Conservation (phyloP, 768 basidiomycete species). For the Russula brevipes region DNA sequence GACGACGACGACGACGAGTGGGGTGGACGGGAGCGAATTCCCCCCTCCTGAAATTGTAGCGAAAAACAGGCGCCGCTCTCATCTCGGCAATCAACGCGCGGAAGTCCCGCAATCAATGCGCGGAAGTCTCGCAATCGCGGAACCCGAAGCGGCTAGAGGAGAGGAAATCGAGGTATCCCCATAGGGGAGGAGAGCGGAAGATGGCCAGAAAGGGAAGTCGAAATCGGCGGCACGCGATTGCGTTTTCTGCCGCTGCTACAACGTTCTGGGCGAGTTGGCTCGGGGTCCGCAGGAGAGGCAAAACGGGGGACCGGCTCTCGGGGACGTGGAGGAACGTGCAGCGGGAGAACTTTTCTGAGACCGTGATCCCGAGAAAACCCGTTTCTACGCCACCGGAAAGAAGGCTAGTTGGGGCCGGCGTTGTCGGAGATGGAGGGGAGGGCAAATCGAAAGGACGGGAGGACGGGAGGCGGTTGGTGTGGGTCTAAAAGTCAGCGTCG, state of each 20-base stretch:
- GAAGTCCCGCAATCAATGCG: constrained; percentile 17
- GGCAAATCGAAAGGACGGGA: too few species aligned
- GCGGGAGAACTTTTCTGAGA: background rate
- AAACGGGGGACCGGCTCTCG: too few species aligned
- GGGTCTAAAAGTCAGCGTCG: background rate
- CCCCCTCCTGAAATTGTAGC: background rate
- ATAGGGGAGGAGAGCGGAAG: background rate
- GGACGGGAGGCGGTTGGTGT: background rate
- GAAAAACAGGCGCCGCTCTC: background rate
- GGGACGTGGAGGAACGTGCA: too few species aligned
- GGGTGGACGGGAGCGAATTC: too few species aligned
- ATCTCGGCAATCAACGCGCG: constrained; percentile 8
- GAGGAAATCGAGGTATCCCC: background rate
- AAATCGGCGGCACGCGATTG: background rate
- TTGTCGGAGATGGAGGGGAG: background rate
- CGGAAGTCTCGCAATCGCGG: constrained; percentile 15
- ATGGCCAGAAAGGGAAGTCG: background rate
- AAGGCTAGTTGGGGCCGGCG: background rate
- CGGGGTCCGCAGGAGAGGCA: too few species aligned
- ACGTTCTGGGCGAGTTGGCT: too few species aligned
- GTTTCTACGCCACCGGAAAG: background rate
- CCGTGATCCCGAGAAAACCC: background rate
- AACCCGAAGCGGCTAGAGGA: background rate
- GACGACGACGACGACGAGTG: too few species aligned
- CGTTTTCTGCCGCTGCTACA: too few species aligned